phyloP scores from a whole-genome alignment of 345 rosid species.

The Rubroshorea leprosula region DNA sequence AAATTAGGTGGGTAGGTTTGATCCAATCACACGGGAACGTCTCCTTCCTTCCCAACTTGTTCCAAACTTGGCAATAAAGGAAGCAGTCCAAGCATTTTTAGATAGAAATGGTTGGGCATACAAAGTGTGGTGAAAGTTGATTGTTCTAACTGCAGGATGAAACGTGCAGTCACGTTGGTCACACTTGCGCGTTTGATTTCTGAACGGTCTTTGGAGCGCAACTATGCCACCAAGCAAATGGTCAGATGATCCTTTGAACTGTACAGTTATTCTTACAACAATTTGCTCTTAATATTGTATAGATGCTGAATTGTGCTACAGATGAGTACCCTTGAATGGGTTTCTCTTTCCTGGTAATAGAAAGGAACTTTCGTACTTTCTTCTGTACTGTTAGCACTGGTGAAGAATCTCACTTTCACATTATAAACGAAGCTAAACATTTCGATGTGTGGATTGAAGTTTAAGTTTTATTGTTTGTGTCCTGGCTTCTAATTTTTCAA shows the following conservation, averaged over 20 bases:
- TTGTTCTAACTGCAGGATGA: neutral
- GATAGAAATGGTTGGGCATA: constrained; percentile 83
- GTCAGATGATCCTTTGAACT: constrained; percentile 8
- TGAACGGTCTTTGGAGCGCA: too few species aligned
- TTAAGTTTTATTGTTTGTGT: too few species aligned
- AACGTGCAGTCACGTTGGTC: neutral
- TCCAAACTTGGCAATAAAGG: constrained; percentile 77
- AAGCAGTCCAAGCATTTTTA: constrained; percentile 77
- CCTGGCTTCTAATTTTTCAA: too few species aligned
- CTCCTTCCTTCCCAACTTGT: constrained; percentile 49
- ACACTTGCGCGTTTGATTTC: too few species aligned
- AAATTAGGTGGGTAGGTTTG: constrained; percentile 72
- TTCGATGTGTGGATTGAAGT: too few species aligned
- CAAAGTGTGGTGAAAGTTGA: constrained; percentile 22
- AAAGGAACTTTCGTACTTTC: too few species aligned
- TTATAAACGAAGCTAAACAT: too few species aligned
- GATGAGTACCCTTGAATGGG: neutral
- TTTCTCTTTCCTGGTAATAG: too few species aligned
- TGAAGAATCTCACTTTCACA: too few species aligned
- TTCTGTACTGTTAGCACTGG: too few species aligned
- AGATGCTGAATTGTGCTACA: neutral
- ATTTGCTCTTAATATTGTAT: constrained; percentile 10
- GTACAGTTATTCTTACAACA: constrained; percentile 12
- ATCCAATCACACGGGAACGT: constrained; percentile 75
- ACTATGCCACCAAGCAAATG: too few species aligned